Evolutionary conservation across 768 basidiomycete genomes (phyloP), one percentile per base, ranked within the genome.

Genomic region (Cantharellus anzutake): DNA sequence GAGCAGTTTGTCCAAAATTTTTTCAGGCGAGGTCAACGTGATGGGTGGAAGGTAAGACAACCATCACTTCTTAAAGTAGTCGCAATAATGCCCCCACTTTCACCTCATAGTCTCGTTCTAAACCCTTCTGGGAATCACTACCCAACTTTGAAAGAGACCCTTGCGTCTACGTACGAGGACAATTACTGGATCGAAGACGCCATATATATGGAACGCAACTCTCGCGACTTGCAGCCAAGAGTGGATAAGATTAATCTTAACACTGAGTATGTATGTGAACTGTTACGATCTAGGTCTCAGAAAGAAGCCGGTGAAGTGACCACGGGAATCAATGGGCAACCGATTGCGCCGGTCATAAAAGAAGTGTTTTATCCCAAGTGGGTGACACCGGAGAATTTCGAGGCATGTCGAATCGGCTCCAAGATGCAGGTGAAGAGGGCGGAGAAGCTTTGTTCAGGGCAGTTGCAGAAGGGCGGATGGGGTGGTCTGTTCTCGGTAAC

Each of bases 131-230:
- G 82, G 4, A 78, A 76, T 2, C 77, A 86, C 66, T 93, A 94
- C 68, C 57, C 71, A 0, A 61, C 71, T 0, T 78, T 99, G 53
- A 89, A 86, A 66, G 66, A 71, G 0, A 71, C 80, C 53, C 73
- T 90, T 65, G 66, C 71, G 4, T 64, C 73, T 4, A 72, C 69
- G 3, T 97, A 82, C 69, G 88, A 94, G 68, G 93, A 99, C 67
- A 72, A 73, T 34, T 97, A 89, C 72, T 97, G 84, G 64, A 76
- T 80, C 66, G 87, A 92, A 68, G 94, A 99, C 67, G 91, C 88
- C 48, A 80, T 97, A 60, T 94, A 82, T 75, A 86, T 99, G 86
- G 94, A 99, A 68, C 86, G 93, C 64, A 99, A 99, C 72, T 98
- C 94, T 16, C 87, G 94, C 57, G 83, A 96, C 71, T 97, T 94